phyloP scores from a whole-genome alignment of 345 rosid genomes.

The Gossypium rotundifolium region DNA sequence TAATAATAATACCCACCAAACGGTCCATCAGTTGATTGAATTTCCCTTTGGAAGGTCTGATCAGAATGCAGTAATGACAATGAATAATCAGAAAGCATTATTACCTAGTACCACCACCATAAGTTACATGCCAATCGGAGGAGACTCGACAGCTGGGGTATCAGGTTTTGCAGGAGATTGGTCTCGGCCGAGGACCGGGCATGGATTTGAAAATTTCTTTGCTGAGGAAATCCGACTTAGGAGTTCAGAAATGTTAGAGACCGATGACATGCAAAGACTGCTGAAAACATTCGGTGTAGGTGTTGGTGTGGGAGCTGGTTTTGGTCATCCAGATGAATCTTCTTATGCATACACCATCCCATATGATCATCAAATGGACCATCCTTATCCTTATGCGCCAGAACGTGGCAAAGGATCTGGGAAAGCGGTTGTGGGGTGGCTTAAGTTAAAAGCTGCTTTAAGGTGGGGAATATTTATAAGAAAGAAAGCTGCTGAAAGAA shows the following conservation, averaged over 20 bases:
- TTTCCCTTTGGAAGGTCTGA: constrained; percentile 51
- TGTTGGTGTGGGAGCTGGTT: constrained; percentile 40
- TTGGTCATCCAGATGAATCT: constrained; percentile 48
- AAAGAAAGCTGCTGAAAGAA: constrained; percentile 88
- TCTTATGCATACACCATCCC: constrained; percentile 49
- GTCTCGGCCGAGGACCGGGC: constrained; percentile 41
- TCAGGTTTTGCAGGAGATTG: constrained; percentile 59
- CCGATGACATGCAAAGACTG: constrained; percentile 86
- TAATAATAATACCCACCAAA: constrained; percentile 26
- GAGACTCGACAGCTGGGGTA: constrained; percentile 30
- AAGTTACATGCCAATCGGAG: constrained; percentile 43
- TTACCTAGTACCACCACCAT: constrained; percentile 32
- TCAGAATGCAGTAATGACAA: constrained; percentile 29
- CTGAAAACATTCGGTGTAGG: constrained; percentile 55
- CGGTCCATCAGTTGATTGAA: constrained; percentile 45
- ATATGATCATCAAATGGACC: constrained; percentile 43
- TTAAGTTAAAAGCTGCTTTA: constrained; percentile 77
- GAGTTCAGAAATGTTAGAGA: constrained; percentile 85
- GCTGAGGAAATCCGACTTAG: constrained; percentile 66
- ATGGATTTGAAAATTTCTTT: constrained; percentile 53
- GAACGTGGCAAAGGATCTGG: constrained; percentile 55
- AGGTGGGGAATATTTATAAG: constrained; percentile 96
- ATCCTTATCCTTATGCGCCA: constrained; percentile 21
- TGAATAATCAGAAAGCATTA: constrained; percentile 35
- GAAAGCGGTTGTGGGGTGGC: constrained; percentile 96